Evolutionary conservation across 805 yeast species (phyloP).

Genomic region (Kluyveromyces dobzhanskii): DNA sequence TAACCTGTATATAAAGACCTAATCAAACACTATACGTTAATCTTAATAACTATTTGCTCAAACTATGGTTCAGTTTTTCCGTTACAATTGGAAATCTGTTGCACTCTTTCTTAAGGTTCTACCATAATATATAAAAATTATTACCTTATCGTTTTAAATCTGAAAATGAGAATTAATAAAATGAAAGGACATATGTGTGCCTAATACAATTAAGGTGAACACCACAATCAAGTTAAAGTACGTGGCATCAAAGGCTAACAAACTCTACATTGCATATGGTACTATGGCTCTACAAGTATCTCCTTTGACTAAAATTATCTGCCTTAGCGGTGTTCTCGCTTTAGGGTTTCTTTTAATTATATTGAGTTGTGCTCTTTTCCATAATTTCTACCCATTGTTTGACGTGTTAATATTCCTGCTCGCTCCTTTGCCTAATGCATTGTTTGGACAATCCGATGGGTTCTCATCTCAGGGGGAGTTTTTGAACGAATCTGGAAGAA

Average conservation of each 20-base stretch:
- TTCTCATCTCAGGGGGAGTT: slow-evolving; percentile 43
- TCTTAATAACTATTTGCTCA: too few species aligned
- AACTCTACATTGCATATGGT: too few species aligned
- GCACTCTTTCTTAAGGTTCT: too few species aligned
- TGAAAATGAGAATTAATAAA: too few species aligned
- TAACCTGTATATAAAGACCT: slow-evolving; percentile 4
- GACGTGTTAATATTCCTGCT: slow-evolving; percentile 58
- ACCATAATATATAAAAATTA: too few species aligned
- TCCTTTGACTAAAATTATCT: slow-evolving; percentile 28
- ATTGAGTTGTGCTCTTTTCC: slow-evolving; percentile 78
- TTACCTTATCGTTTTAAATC: too few species aligned
- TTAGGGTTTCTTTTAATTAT: slow-evolving; percentile 85
- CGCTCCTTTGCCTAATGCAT: slow-evolving; percentile 66
- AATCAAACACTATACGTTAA: slow-evolving; percentile 1
- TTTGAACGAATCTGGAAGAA: slow-evolving; percentile 43
- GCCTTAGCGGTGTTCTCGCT: slow-evolving; percentile 50
- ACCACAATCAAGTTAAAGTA: too few species aligned
- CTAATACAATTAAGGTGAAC: too few species aligned
- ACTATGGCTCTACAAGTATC: slow-evolving; percentile 26
- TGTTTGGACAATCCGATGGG: slow-evolving; percentile 38
- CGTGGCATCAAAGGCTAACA: too few species aligned
- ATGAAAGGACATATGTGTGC: too few species aligned
- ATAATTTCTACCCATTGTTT: slow-evolving; percentile 85
- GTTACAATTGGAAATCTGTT: too few species aligned
- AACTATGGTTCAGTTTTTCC: too few species aligned